These are phyloP conservation scores for Stemphylium beticola DNA, from an alignment of 2,329 filamentous ascomycete species.

Conservation along the genomic window DNA sequence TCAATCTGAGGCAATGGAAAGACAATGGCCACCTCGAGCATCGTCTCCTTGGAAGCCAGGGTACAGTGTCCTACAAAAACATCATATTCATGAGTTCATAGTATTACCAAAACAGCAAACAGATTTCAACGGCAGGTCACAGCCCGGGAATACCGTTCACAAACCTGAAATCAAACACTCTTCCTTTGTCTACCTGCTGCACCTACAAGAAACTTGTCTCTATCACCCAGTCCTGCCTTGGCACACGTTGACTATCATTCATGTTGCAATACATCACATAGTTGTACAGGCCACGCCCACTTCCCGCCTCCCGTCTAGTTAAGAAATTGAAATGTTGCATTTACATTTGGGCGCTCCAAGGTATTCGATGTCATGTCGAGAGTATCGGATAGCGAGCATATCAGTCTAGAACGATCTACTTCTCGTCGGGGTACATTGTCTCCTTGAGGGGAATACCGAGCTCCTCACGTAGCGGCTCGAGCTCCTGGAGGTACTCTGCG, in stretches of 20 bases:
- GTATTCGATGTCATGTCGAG: constrained; percentile 17
- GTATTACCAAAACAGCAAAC: not conserved
- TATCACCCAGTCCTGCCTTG: not conserved
- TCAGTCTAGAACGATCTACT: constrained; percentile 29
- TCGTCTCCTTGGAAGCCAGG: not conserved
- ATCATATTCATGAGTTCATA: not conserved
- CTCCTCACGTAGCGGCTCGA: constrained; percentile 91
- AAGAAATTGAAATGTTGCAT: constrained; percentile 31
- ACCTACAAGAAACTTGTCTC: constrained; percentile 33
- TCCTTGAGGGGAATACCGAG: constrained; percentile 91
- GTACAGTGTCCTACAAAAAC: not conserved
- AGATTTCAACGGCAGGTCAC: not conserved
- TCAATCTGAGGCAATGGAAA: too few species aligned
- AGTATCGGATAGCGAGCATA: constrained; percentile 17
- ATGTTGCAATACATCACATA: constrained; percentile 33
- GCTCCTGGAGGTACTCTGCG: constrained; percentile 92
- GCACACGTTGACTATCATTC: constrained; percentile 4
- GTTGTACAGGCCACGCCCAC: constrained; percentile 33
- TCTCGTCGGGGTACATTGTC: constrained; percentile 76
- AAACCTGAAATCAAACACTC: constrained; percentile 30
- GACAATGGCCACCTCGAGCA: too few species aligned
- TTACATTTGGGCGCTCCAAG: constrained; percentile 27
- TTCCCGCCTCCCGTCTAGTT: constrained; percentile 28
- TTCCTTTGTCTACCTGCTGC: constrained; percentile 24
- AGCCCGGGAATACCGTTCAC: not conserved